Evolutionary conservation across 176 grass and related monocot genomes (phyloP).

Genomic region (Melocanna baccifera): DNA sequence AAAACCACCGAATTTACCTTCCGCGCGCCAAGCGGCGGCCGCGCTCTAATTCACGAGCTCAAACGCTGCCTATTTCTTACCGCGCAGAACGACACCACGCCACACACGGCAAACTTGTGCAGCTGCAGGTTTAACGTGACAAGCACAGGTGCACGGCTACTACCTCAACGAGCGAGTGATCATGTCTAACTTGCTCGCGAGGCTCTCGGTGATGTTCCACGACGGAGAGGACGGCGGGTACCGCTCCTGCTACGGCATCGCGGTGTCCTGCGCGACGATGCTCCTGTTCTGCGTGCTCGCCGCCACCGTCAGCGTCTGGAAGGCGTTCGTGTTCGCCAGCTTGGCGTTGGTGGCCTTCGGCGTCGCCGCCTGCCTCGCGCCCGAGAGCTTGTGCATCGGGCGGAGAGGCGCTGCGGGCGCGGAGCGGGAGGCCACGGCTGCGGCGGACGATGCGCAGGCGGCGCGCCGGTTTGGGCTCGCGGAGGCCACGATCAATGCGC

Average conservation of each 20-base stretch:
- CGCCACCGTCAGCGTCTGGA: constrained; percentile 19
- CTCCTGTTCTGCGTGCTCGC: constrained; percentile 36
- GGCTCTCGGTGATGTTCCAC: neutral
- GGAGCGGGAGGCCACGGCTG: neutral
- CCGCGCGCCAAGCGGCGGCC: neutral
- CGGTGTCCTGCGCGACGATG: neutral
- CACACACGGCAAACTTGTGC: neutral
- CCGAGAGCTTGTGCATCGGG: neutral
- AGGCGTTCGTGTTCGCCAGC: constrained; percentile 21
- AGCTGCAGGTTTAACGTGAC: neutral
- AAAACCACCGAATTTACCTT: constrained; percentile 6
- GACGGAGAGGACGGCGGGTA: neutral
- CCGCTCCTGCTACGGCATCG: constrained; percentile 20
- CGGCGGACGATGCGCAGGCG: rapidly evolving
- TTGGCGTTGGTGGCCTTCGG: neutral
- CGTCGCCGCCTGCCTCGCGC: neutral
- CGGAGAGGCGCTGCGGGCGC: neutral
- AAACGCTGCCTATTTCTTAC: neutral
- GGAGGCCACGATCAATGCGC: neutral
- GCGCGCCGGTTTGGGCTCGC: neutral
- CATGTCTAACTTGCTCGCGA: neutral
- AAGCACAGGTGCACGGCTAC: neutral
- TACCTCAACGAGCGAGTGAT: neutral
- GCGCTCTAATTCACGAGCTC: neutral
- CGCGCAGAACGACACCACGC: neutral